Evolutionary conservation across 73 alveolate genomes (phyloP), one percentile per base, ranked within the genome.

Genomic region (Paramecium biaurelia): DNA sequence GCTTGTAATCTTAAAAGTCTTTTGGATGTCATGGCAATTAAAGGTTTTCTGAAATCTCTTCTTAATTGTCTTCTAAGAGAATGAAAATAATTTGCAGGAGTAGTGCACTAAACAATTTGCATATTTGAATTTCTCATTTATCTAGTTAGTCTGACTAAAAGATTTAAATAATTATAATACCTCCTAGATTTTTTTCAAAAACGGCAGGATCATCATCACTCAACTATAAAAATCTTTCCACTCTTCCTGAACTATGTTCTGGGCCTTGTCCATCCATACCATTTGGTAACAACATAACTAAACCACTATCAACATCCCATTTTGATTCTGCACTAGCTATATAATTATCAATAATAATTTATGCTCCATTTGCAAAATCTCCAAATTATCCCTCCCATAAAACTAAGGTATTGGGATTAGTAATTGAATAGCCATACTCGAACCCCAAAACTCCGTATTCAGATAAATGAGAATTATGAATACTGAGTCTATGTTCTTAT

Each of bases 311-410:
- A 59, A 96, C 92, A 34, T 93, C 93, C 98, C 98, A 96, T 87
- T 97, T 98, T 47, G 96, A 96, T 85, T 98, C 99, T n/a, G 98
- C 96, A 79, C 98, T 89, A 76, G 92, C 95, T 8, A 98, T 63
- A 85, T 94, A 98, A 92, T 96, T 93, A 92, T 98, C 99, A 28
- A 97, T 93, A 57, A 97, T 92, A 15, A 96, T 94, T 92, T 98
- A 96, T 12, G 99, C 99, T 58, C 97, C 97, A 92, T 98, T 97
- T 68, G 98, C 99, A 93, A 98, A 98, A 89, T 98, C 99, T 57
- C 99, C 99, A 67, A 98, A 98, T 85, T 98, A 95, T n/a, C 98
- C 99, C 92, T 97, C 98, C 99, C 99, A 97, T 5, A 85, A 57
- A 4, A 92, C 94, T 15, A 97, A 90, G 42, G 93, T 93, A 92